Conservation (phyloP, 2,329 filamentous ascomycete species). For the Pseudocercospora crystallina region DNA sequence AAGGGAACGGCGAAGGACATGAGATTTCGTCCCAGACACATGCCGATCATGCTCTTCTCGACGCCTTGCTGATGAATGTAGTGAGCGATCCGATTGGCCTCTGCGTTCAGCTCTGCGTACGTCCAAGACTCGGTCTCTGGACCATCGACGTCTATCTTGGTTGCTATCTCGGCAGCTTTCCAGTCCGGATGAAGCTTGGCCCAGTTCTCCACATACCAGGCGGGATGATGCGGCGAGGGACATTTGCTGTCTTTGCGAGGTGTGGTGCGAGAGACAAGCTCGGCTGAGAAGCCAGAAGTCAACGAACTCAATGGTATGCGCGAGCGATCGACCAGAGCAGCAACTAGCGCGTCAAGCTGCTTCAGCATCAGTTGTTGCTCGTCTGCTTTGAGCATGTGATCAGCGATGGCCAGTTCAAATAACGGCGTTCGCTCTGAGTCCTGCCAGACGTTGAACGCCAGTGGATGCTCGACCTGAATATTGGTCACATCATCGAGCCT, state of each 20-base stretch:
- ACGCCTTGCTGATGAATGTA: conserved; percentile 8
- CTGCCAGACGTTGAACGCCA: conserved; percentile 18
- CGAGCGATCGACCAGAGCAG: neutral
- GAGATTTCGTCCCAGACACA: conserved; percentile 17
- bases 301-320: conserved; percentile 1
- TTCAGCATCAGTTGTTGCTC: conserved; percentile 14
- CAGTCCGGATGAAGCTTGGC: conserved; percentile 14
- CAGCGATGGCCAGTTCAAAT: conserved; percentile 15
- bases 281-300: neutral
- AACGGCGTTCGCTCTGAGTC: conserved; percentile 1
- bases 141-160: conserved; percentile 6
- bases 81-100: conserved; percentile 13
- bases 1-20: conserved; percentile 13
- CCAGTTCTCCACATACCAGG: conserved; percentile 15
- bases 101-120: conserved; percentile 11
- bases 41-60: conserved; percentile 10
- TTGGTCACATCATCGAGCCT: conserved; percentile 15
- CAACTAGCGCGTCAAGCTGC: conserved; percentile 14
- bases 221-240: conserved; percentile 7
- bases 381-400: conserved; percentile 8
- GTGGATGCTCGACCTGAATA: conserved; percentile 15
- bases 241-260: conserved; percentile 13
- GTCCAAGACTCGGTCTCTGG: conserved; percentile 10
- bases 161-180: conserved; percentile 12
- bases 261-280: conserved; percentile 7